A percentile compares a stretch with the other conserved stretches of the same genome.
Evolutionary conservation across 2,329 filamentous ascomycete genomes (phyloP).

Genomic region (Juglanconis juglandina): DNA sequence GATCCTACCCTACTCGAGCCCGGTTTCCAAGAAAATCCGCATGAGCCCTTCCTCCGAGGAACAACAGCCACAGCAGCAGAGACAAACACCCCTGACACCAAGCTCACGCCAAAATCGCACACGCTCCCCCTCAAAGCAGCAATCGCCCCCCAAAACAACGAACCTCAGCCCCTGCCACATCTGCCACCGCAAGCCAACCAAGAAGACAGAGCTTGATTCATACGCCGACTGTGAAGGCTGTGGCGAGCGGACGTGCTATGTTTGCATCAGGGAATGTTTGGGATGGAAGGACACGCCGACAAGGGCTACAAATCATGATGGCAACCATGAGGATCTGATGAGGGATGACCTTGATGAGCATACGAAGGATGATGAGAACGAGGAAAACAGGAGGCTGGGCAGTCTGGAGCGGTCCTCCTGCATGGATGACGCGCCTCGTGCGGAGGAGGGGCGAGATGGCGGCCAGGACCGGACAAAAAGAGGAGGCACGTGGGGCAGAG

Average conservation of each 20-base stretch:
- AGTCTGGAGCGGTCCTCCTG: constrained; percentile 36
- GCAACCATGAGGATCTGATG: constrained; percentile 3
- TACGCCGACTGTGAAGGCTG: constrained; percentile 64
- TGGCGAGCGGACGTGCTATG: constrained; percentile 59
- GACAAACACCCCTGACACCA: not conserved
- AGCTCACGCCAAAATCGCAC: constrained; percentile 9
- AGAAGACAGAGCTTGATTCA: constrained; percentile 62
- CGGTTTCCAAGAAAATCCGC: constrained; percentile 16
- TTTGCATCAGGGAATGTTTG: constrained; percentile 64
- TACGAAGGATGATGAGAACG: constrained; percentile 14
- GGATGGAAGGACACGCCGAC: constrained; percentile 38
- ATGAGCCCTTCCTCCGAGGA: constrained; percentile 2
- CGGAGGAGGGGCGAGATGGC: constrained; percentile 9
- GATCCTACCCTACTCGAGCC: constrained; percentile 12
- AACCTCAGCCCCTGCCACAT: constrained; percentile 59
- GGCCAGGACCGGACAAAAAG: constrained; percentile 4
- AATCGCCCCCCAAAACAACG: constrained; percentile 17
- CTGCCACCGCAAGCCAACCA: constrained; percentile 62
- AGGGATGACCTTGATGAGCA: constrained; percentile 12
- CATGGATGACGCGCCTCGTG: constrained; percentile 44
- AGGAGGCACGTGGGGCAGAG: constrained; percentile 30
- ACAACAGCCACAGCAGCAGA: not conserved
- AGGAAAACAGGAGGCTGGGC: constrained; percentile 18
- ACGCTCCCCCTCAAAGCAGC: constrained; percentile 12
- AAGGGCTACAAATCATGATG: not conserved